Evolutionary conservation across 139 green algal genomes (phyloP).

Genomic region (Yamagishiella unicocca): DNA sequence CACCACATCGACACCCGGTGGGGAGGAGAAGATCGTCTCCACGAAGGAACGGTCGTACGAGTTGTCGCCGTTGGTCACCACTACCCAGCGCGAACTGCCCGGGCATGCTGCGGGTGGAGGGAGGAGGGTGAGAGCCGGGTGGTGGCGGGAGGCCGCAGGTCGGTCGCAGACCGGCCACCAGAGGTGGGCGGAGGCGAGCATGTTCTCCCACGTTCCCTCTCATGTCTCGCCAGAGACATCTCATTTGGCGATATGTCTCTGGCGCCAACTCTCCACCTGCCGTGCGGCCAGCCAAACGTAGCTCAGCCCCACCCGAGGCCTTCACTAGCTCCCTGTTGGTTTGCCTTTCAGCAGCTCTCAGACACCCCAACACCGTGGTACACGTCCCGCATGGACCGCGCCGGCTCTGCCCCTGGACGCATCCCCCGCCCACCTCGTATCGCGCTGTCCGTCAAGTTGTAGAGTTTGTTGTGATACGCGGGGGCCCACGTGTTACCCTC

Average conservation of each 20-base stretch:
- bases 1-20: conserved; percentile 66
- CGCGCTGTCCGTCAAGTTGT: conserved; percentile 87
- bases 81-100: conserved; percentile 73
- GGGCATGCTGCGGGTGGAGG: conserved; percentile 71
- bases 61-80: conserved; percentile 91
- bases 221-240: too few species aligned
- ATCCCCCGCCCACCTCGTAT: conserved; percentile 65
- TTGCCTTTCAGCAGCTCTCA: too few species aligned
- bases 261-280: too few species aligned
- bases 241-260: too few species aligned
- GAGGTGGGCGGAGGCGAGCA: too few species aligned
- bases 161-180: too few species aligned
- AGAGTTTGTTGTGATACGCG: conserved; percentile 83
- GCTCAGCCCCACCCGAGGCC: too few species aligned
- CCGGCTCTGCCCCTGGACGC: too few species aligned
- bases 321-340: too few species aligned
- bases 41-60: conserved; percentile 76
- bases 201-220: too few species aligned
- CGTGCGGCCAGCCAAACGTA: too few species aligned
- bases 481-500: conserved; percentile 67
- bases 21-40: conserved; percentile 46
- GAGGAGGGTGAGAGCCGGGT: neutral
- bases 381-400: neutral
- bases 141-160: too few species aligned
- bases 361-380: neutral